Evolutionary conservation across 2,329 filamentous ascomycete genomes (phyloP), one percentile per base, ranked within the genome.

Genomic region (Exophiala phaeomuriformis): DNA sequence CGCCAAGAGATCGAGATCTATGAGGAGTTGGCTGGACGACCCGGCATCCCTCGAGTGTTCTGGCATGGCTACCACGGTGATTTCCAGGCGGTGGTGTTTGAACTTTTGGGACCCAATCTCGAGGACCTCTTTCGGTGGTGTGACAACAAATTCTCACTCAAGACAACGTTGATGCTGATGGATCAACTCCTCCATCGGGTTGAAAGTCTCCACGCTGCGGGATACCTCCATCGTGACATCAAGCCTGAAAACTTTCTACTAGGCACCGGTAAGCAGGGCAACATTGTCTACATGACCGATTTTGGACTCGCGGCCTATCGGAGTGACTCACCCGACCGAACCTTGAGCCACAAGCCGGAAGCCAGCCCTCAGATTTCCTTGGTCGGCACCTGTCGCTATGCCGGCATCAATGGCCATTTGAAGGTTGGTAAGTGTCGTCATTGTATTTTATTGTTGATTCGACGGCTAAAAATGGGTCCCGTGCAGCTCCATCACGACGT

Each of bases 191-290:
- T 66, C 37, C 49, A 44, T 53, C 60, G 64, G 19, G 53, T 67
- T 12, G 57, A 66, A 49, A 57, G 42, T 45, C 60, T 65, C 49
- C 64, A 66, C 57, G 53, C 58, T 5, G 50, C 50, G 29, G 12
- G 55, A 48, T 59, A 58, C 46, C 55, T 67, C 35, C 60, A 65
- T 61, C 61, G 61, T 30, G 63, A 66, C 40, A 54, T 67, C 51
- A 66, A 66, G 56, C 64, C 65, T 8, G 63, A 66, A 42, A 66
- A 66, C 47, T 65, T 65, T 52, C 55, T 67, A 27, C 53, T 66
- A 37, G 64, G 63, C 2, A 52, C 47, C 39, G 60, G 62, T 37
- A 55, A 53, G 44, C 52, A 59, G 41, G 64, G 61, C 10, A 66
- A 66, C 46, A 53, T 54, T 7, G 48, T 66, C 49, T 65, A 64